phyloP scores from a whole-genome alignment of 257 asterid genomes.

The Anisodus tanguticus region DNA sequence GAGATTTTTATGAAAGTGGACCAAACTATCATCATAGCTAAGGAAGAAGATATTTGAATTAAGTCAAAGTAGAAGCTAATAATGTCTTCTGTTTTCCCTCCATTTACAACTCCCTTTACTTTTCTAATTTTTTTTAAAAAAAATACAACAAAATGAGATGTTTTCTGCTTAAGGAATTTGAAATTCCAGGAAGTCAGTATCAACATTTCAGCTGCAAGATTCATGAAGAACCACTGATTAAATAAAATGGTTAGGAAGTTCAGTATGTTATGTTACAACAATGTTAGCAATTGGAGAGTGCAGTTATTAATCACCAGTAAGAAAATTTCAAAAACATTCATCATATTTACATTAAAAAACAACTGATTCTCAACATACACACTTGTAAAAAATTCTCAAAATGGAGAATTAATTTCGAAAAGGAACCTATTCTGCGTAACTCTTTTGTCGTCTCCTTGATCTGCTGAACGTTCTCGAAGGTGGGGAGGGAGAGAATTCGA shows the following conservation, averaged over 20 bases:
- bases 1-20: constrained; percentile 4
- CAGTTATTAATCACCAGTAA: not conserved
- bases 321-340: not conserved
- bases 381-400: not conserved
- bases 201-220: not conserved
- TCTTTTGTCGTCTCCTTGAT: constrained; percentile 61
- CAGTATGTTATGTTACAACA: not conserved
- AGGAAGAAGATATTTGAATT: not conserved
- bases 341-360: constrained; percentile 25
- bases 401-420: constrained; percentile 3
- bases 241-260: not conserved
- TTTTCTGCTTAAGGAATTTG: not conserved
- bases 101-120: not conserved
- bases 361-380: constrained; percentile 23
- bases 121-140: not conserved
- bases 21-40: constrained; percentile 8
- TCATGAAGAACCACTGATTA: not conserved
- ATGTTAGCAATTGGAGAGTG: not conserved
- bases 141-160: not conserved
- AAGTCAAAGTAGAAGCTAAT: constrained; percentile 10
- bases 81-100: constrained; percentile 19
- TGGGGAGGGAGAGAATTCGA: constrained; percentile 92
- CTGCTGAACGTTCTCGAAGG: constrained; percentile 60
- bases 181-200: not conserved
- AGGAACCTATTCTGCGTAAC: constrained; percentile 43